Evolutionary conservation across 2,329 filamentous ascomycete species (phyloP).

Genomic region (Sporothrix sp.): DNA sequence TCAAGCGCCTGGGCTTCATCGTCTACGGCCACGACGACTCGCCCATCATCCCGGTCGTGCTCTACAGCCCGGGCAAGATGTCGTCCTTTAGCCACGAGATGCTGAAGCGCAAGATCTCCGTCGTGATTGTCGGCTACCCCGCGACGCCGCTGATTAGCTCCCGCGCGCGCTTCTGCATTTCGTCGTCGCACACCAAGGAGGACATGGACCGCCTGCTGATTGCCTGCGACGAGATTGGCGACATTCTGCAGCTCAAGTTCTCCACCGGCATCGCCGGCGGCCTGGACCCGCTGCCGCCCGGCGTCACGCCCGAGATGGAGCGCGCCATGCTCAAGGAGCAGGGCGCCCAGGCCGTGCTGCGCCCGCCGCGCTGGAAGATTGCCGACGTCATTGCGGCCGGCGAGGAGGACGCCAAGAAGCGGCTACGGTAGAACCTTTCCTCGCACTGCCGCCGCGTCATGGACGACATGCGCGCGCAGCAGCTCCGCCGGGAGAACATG

Average conservation of each 20-base stretch:
- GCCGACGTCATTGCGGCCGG: slow-evolving; percentile 63
- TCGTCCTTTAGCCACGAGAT: slow-evolving; percentile 97
- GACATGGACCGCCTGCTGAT: slow-evolving; percentile 82
- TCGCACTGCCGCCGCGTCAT: slow-evolving; percentile 11
- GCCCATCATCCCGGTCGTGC: slow-evolving; percentile 85
- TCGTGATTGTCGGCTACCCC: slow-evolving; percentile 94
- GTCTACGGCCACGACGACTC: slow-evolving; percentile 97
- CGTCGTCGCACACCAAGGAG: slow-evolving; percentile 94
- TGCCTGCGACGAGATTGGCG: slow-evolving; percentile 87
- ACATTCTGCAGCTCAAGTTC: slow-evolving; percentile 89
- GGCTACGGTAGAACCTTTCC: slow-evolving; percentile 21
- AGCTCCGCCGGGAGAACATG: slow-evolving; percentile 6
- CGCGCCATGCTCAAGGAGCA: slow-evolving; percentile 53
- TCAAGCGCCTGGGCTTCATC: slow-evolving; percentile 95
- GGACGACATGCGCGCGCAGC: slow-evolving; percentile 9
- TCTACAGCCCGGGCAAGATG: slow-evolving; percentile 99
- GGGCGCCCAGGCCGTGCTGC: slow-evolving; percentile 61
- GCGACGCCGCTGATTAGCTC: slow-evolving; percentile 93
- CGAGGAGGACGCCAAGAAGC: slow-evolving; percentile 24
- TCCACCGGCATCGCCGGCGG: slow-evolving; percentile 93
- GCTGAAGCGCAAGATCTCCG: slow-evolving; percentile 93
- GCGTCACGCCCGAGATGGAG: slow-evolving; percentile 62
- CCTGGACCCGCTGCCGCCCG: slow-evolving; percentile 63
- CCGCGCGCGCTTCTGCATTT: slow-evolving; percentile 90
- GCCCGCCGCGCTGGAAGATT: slow-evolving; percentile 72